Percentiles rank a stretch among this genome's conserved stretches.
phyloP scores from a whole-genome alignment of 805 yeast species.

The Schwanniomyces vanrijiae region DNA sequence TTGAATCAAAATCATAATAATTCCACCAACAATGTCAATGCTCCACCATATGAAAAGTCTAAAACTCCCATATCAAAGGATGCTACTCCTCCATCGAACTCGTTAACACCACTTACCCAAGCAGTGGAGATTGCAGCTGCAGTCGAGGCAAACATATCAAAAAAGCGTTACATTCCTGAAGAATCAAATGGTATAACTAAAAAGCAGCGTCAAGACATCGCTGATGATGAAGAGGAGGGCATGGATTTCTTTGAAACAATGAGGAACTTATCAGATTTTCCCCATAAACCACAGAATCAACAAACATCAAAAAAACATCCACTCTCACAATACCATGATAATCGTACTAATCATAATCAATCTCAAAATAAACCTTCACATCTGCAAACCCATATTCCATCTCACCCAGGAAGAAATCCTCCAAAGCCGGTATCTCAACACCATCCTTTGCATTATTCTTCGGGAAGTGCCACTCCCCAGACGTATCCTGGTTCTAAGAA shows the following conservation, averaged over 20 bases:
- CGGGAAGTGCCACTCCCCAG: slow-evolving; percentile 17
- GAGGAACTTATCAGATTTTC: slow-evolving; percentile 48
- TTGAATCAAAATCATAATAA: slow-evolving; percentile 32
- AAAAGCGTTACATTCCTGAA: neutral
- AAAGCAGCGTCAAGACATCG: slow-evolving; percentile 1
- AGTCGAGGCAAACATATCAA: slow-evolving; percentile 18
- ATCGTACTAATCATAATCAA: neutral
- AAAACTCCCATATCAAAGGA: slow-evolving; percentile 4
- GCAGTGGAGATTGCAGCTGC: slow-evolving; percentile 41
- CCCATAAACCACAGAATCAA: slow-evolving; percentile 2
- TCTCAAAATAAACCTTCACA: slow-evolving; percentile 1
- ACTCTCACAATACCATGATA: slow-evolving; percentile 4
- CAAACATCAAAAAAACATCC: slow-evolving; percentile 7
- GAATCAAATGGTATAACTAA: neutral
- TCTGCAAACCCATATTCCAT: slow-evolving; percentile 1
- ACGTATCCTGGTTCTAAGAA: slow-evolving; percentile 4
- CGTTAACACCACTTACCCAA: slow-evolving; percentile 40
- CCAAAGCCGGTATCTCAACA: slow-evolving; percentile 52
- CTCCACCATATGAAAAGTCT: neutral
- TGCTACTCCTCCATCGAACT: slow-evolving; percentile 9
- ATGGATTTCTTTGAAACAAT: slow-evolving; percentile 72
- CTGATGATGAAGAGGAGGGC: slow-evolving; percentile 57
- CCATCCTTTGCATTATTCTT: slow-evolving; percentile 47
- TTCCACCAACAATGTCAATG: neutral
- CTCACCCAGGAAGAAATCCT: slow-evolving; percentile 1